phyloP scores from a whole-genome alignment of 2,329 filamentous ascomycete species.

The Emydomyces testavorans region DNA sequence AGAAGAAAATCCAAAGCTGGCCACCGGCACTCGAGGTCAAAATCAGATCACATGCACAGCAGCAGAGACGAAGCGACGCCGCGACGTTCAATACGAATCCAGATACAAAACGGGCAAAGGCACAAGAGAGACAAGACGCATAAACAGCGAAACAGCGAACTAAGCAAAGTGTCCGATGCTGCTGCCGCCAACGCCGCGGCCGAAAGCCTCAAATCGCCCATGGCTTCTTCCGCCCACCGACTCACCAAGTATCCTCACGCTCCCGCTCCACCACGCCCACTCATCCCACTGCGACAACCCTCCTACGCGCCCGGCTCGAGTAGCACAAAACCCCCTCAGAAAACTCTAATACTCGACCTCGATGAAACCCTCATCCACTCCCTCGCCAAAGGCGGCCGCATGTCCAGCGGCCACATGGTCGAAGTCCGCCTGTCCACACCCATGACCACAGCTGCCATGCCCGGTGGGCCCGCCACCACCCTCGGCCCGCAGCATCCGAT shows the following conservation, averaged over 20 bases:
- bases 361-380: slow-evolving; percentile 98
- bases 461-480: slow-evolving; percentile 48
- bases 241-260: slow-evolving; percentile 84
- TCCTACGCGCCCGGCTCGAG: slow-evolving; percentile 56
- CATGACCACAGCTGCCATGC: slow-evolving; percentile 29
- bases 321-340: slow-evolving; percentile 50
- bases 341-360: slow-evolving; percentile 88
- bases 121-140: slow-evolving; percentile 54
- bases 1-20: slow-evolving; percentile 13
- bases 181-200: slow-evolving; percentile 43
- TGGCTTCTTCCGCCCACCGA: slow-evolving; percentile 58
- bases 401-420: slow-evolving; percentile 97
- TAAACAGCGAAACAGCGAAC: slow-evolving; percentile 25
- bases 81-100: slow-evolving; percentile 78
- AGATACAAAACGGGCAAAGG: slow-evolving; percentile 68
- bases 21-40: slow-evolving; percentile 19
- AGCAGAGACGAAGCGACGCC: slow-evolving; percentile 53
- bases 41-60: slow-evolving; percentile 19
- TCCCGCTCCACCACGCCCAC: slow-evolving; percentile 74
- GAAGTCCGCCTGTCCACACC: slow-evolving; percentile 64
- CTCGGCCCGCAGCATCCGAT: slow-evolving; percentile 82
- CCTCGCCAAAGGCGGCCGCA: slow-evolving; percentile 89
- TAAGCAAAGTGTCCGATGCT: slow-evolving; percentile 20
- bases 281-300: slow-evolving; percentile 79
- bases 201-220: slow-evolving; percentile 84